Conservation (phyloP, 2,329 filamentous ascomycete species). For the Pyrenochaeta sp. region DNA sequence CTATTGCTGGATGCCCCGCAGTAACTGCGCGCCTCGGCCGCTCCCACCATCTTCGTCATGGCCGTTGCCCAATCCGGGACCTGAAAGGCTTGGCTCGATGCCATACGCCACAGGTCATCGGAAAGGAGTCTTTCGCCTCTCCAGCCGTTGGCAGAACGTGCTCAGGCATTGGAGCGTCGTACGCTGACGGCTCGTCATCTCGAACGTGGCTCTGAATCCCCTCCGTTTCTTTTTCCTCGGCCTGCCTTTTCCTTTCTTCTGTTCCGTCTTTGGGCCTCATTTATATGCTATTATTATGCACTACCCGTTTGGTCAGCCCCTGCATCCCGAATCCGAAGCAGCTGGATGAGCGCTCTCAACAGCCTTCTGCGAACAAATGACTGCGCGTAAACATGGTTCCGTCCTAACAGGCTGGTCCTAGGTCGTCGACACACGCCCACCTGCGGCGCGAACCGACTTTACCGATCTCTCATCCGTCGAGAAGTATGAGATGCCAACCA, state of each 20-base stretch:
- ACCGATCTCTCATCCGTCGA: conserved; percentile 81
- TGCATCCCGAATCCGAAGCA: conserved; percentile 16
- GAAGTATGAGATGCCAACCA: conserved; percentile 88
- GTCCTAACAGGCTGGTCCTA: conserved; percentile 52
- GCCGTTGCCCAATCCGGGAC: conserved; percentile 11
- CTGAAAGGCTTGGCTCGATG: conserved; percentile 17
- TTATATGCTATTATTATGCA: conserved; percentile 9
- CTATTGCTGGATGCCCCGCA: conserved; percentile 34
- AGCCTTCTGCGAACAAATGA: conserved; percentile 21
- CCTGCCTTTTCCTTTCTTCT: conserved; percentile 20
- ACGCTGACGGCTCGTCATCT: conserved; percentile 8
- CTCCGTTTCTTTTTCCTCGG: conserved; percentile 10
- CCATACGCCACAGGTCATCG: conserved; percentile 10
- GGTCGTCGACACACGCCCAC: conserved; percentile 83
- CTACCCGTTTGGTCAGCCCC: conserved; percentile 22
- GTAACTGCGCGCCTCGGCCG: conserved; percentile 19
- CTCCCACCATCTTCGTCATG: conserved; percentile 10
- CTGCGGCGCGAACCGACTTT: conserved; percentile 78
- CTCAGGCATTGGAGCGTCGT: conserved; percentile 7
- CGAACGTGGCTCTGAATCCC: not conserved
- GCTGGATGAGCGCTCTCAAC: conserved; percentile 18
- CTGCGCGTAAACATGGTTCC: conserved; percentile 17
- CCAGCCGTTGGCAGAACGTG: conserved; percentile 21
- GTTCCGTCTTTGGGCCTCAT: conserved; percentile 18
- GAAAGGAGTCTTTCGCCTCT: conserved; percentile 10